Base-by-base conservation (phyloP, 768 basidiomycete genomes). In the Amanita exitialis region DNA sequence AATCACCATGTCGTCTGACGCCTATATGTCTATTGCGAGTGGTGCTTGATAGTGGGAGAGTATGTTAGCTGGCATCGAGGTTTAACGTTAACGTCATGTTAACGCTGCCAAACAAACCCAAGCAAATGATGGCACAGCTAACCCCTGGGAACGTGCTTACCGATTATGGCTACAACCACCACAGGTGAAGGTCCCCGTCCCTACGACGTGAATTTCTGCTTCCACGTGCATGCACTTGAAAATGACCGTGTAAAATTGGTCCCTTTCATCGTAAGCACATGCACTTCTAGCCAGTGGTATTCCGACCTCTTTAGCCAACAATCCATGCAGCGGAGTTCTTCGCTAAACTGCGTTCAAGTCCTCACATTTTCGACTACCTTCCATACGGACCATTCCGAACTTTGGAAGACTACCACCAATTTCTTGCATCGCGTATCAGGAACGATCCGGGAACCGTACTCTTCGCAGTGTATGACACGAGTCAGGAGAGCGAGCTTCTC, bases 391-490 rank as follows among this genome's bases (percentile, higher is more conserved):
- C 78, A 2, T 79, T 71, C 54, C 36, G 57, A 3, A 64, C 69
- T 36, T 44, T 64, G 3, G 54, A 68, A 1, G 65, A 70, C 12
- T 72, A 76, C 53, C 48, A 65, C 4, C 49, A 62, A 7, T 60
- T 75, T 41, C 54, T 74, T 54, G 59, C 69, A 16, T 57, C 55
- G 10, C 62, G 64, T 23, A 66, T 79, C 34, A 63, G 59, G 1
- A 57, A 64, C 3, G 61, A 73, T 43, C 64, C 63, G 2, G 65
- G 62, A 4, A 59, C 60, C 32, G 48, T 74, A 10, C 62, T 79
- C n/a, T 80, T 78, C 55, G 74, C 73, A 34, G 64, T 83, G 35
- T 71, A 75, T 57, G 78, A 83, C 61, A 78, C 76, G 54, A 61
- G 58, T 28, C n/a, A 2, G 3, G 18, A 20, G 8, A 8, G 53